Conservation (phyloP, 2,329 filamentous ascomycete species). For the Bisporella sp. region DNA sequence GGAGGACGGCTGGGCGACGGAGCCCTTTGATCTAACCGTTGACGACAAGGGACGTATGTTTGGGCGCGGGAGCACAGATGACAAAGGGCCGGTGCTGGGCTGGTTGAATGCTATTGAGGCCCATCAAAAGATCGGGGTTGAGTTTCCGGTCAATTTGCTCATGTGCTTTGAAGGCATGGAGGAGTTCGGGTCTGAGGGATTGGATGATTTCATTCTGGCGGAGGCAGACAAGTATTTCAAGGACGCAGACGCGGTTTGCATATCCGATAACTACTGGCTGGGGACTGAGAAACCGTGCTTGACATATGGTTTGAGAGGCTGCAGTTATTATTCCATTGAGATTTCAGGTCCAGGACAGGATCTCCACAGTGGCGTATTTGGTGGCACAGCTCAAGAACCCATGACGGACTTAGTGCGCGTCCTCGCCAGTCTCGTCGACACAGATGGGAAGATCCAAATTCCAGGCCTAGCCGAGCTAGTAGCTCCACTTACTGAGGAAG, state of each 20-base stretch:
- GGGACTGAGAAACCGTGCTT: constrained; percentile 97
- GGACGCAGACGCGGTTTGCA: constrained; percentile 92
- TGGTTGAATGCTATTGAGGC: constrained; percentile 98
- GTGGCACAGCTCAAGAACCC: constrained; percentile 91
- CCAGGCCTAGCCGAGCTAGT: constrained; percentile 93
- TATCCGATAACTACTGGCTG: constrained; percentile 99
- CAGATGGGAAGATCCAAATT: constrained; percentile 86
- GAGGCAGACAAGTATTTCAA: constrained; percentile 95
- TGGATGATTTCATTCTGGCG: constrained; percentile 87
- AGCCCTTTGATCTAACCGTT: constrained; percentile 83
- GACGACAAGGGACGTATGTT: constrained; percentile 94
- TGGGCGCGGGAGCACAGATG: constrained; percentile 90
- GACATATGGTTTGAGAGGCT: constrained; percentile 93
- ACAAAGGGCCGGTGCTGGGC: constrained; percentile 94
- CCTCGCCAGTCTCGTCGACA: constrained; percentile 78
- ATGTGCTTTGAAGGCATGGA: constrained; percentile 99
- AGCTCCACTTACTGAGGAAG: constrained; percentile 77
- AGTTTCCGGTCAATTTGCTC: constrained; percentile 93
- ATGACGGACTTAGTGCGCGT: constrained; percentile 93
- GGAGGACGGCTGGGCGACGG: constrained; percentile 91
- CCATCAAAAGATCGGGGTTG: constrained; percentile 88
- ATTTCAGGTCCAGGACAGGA: constrained; percentile 88
- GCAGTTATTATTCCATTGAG: constrained; percentile 95
- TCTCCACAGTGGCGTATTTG: constrained; percentile 94
- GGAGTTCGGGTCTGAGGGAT: constrained; percentile 93